phyloP scores from a whole-genome alignment of 129 eudicot genomes.

The Artemisia argyi region DNA sequence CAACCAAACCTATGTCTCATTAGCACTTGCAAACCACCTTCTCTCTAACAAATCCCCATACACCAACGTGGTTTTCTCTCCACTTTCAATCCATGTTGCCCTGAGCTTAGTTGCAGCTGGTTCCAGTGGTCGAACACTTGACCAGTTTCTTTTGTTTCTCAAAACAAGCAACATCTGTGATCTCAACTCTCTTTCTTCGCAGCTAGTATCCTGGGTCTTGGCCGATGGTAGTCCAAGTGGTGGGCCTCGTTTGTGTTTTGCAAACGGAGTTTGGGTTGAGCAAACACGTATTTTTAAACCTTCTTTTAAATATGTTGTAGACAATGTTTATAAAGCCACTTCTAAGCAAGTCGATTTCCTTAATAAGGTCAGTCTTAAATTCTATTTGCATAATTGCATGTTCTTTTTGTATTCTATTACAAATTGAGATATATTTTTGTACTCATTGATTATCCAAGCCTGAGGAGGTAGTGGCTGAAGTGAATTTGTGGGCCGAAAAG shows the following conservation, averaged over 20 bases:
- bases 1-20: slow-evolving; percentile 53
- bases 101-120: slow-evolving; percentile 61
- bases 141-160: slow-evolving; percentile 54
- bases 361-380: not conserved
- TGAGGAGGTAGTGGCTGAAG: no score
- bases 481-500: no score
- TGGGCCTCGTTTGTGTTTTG: slow-evolving; percentile 59
- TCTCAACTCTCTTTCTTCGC: slow-evolving; percentile 45
- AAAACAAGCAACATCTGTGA: slow-evolving; percentile 45
- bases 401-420: not conserved
- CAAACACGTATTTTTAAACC: not conserved
- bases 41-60: slow-evolving; percentile 29
- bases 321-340: not conserved
- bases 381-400: no score
- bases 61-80: slow-evolving; percentile 21
- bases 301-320: not conserved
- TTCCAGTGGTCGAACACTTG: slow-evolving; percentile 47
- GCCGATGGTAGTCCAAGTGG: slow-evolving; percentile 54
- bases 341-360: not conserved
- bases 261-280: slow-evolving; percentile 53
- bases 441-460: no score
- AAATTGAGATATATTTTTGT: no score
- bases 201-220: slow-evolving; percentile 40
- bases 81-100: slow-evolving; percentile 42
- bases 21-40: slow-evolving; percentile 12